Conservation (phyloP, 345 rosid species). For the Syzygium aqueum region DNA sequence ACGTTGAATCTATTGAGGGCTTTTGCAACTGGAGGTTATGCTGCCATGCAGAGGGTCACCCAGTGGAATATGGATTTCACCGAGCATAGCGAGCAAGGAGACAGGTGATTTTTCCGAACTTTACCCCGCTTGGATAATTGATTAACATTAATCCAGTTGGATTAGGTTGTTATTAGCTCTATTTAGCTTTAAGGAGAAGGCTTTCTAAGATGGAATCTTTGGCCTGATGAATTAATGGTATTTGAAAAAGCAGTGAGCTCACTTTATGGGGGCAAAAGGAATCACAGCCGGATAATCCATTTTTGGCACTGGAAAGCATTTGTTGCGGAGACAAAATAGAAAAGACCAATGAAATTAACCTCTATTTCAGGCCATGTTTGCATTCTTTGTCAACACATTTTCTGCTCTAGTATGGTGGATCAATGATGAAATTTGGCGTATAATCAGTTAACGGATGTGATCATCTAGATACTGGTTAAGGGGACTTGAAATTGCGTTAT, state of each 20-base stretch:
- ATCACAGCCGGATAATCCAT: neutral
- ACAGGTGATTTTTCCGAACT: neutral
- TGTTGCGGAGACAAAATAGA: neutral
- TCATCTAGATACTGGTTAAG: neutral
- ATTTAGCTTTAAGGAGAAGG: neutral
- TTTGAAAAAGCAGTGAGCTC: neutral
- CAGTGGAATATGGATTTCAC: constrained; percentile 18
- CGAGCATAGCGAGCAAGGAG: constrained; percentile 16
- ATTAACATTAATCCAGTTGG: neutral
- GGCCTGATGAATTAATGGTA: neutral
- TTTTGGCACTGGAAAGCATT: neutral
- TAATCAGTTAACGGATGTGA: neutral
- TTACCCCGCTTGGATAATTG: neutral
- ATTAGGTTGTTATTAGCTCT: neutral
- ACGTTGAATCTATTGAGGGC: constrained; percentile 15
- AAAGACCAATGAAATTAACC: neutral
- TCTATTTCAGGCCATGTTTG: neutral
- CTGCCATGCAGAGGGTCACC: constrained; percentile 14
- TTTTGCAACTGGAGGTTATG: constrained; percentile 13
- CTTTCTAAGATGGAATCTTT: neutral
- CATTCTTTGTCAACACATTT: neutral
- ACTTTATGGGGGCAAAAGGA: neutral
- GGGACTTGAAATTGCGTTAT: neutral
- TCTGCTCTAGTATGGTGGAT: neutral
- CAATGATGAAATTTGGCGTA: neutral